A percentile compares a stretch with the other conserved stretches of the same genome.
Evolutionary conservation across 495 filamentous ascomycete genomes (phyloP).

Genomic region (Copromyces sp.): DNA sequence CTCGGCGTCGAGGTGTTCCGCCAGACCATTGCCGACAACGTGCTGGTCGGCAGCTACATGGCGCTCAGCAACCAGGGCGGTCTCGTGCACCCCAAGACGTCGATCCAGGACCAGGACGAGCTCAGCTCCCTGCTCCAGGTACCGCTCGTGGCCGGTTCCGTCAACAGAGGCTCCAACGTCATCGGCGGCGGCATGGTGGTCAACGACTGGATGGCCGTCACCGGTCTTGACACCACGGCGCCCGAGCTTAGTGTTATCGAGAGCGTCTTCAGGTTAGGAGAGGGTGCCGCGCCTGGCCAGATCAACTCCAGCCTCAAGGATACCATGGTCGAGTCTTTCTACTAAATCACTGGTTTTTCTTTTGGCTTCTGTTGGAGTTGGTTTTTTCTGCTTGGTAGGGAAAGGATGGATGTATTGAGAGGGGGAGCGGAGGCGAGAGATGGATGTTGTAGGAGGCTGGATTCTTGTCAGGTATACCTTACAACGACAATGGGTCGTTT

Average conservation of each 20-base stretch:
- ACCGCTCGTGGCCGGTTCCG: conserved; percentile 83
- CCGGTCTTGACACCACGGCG: conserved; percentile 89
- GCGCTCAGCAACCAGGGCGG: conserved; percentile 91
- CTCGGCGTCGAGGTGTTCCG: conserved; percentile 97
- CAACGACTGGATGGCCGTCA: conserved; percentile 98
- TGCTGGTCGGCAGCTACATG: conserved; percentile 94
- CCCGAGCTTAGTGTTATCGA: conserved; percentile 94
- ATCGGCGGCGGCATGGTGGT: conserved; percentile 98
- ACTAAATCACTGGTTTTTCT: conserved; percentile 40
- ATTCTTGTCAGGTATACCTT: conserved; percentile 1
- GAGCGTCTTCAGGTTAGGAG: conserved; percentile 86
- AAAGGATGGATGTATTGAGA: background rate
- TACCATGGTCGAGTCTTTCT: conserved; percentile 97
- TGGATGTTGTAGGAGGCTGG: background rate
- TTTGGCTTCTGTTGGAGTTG: background rate
- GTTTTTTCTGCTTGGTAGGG: background rate
- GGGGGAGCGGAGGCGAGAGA: background rate
- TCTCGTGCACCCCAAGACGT: conserved; percentile 93
- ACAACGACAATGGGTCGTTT: background rate
- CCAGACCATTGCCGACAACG: conserved; percentile 94
- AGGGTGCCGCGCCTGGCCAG: conserved; percentile 64
- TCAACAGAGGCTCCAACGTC: conserved; percentile 88
- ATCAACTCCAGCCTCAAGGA: conserved; percentile 83
- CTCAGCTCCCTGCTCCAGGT: conserved; percentile 89
- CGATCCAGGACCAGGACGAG: conserved; percentile 95